Base-by-base conservation (phyloP, 2,329 filamentous ascomycete genomes). In the Grosmannia huntii region DNA sequence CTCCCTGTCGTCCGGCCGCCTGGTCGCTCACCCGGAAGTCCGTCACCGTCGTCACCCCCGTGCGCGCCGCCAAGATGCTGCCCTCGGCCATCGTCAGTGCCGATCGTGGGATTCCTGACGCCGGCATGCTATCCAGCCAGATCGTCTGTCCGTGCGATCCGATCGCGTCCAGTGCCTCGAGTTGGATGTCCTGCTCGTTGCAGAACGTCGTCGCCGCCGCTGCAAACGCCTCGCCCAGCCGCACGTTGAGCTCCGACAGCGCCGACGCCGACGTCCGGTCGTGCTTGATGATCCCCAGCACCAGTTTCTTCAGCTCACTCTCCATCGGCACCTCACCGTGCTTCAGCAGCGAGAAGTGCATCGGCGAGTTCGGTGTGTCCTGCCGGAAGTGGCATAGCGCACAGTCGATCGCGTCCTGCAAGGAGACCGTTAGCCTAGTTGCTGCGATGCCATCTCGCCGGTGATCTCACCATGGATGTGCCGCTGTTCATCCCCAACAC, bases 91-190 rank as follows among this genome's bases (percentile, higher is more conserved):
- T 80, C 2, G 75, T 80, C 55, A 82, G 67, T 19, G 77, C 75
- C 48, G 74, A 76, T 48, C 71, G 72, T 33, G 70, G 73, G 57
- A 77, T 71, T 10, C 72, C 74, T 55, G 76, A 72, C 0, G 76
- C 72, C 0, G 79, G 77, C 77, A 81, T 80, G 57, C 73, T 75
- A 19, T 77, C 69, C 6, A 81, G 69, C 77, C 77, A 83, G 62
- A 80, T 80, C 11, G 79, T 83, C 67, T 82, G 79, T 16, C 80
- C 79, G 62, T 84, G 79, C 3, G 78, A 80, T 27, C 79, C 79
- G 44, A 83, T 73, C 25, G 73, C 73, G 62, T 83, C 79, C 60
- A 84, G 75, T 9, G 70, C 70, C 19, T 69, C 66, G 23, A 76
- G 67, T 12, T 73, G 63, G 49, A 81, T 67, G 25, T 68, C 62